phyloP scores from a whole-genome alignment of 2,329 filamentous ascomycete species.

The Chaetomiaceae sp. region DNA sequence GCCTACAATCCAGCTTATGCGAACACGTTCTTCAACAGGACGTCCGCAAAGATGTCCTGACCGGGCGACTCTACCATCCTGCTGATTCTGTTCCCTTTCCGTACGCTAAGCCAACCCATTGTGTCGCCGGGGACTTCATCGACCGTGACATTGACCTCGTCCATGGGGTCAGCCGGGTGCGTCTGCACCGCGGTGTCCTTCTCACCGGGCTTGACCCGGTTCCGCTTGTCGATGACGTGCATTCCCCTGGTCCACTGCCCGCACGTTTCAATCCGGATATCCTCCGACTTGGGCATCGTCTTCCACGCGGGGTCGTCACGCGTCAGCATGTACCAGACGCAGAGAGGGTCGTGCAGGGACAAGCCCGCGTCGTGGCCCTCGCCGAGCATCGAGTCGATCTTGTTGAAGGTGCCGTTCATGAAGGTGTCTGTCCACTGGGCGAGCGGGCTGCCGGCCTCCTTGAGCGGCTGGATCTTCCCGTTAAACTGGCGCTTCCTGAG shows the following conservation, averaged over 20 bases:
- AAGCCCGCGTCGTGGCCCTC: constrained; percentile 53
- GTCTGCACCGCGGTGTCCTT: constrained; percentile 26
- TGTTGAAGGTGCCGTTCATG: constrained; percentile 62
- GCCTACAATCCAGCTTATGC: constrained; percentile 28
- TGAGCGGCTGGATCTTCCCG: constrained; percentile 46
- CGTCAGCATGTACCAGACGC: constrained; percentile 71
- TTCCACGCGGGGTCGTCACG: constrained; percentile 53
- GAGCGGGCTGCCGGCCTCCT: constrained; percentile 61
- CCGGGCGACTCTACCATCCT: constrained; percentile 67
- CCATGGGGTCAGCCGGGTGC: constrained; percentile 36
- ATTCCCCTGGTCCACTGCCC: constrained; percentile 95
- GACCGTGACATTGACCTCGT: constrained; percentile 44
- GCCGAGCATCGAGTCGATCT: constrained; percentile 57
- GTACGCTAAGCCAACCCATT: constrained; percentile 66
- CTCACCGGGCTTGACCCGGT: constrained; percentile 47
- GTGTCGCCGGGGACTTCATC: constrained; percentile 62
- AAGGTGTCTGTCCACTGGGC: constrained; percentile 69
- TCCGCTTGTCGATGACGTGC: constrained; percentile 74
- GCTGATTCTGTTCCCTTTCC: constrained; percentile 72
- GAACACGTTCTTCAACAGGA: constrained; percentile 62
- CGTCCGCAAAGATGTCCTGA: constrained; percentile 57
- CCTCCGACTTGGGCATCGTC: constrained; percentile 56
- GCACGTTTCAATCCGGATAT: constrained; percentile 80
- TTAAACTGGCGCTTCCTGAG: constrained; percentile 57
- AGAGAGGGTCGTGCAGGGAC: constrained; percentile 71